Evolutionary conservation across 495 filamentous ascomycete species (phyloP), one percentile per base, ranked within the genome.

Genomic region (Penicillium psychrofluorescens): DNA sequence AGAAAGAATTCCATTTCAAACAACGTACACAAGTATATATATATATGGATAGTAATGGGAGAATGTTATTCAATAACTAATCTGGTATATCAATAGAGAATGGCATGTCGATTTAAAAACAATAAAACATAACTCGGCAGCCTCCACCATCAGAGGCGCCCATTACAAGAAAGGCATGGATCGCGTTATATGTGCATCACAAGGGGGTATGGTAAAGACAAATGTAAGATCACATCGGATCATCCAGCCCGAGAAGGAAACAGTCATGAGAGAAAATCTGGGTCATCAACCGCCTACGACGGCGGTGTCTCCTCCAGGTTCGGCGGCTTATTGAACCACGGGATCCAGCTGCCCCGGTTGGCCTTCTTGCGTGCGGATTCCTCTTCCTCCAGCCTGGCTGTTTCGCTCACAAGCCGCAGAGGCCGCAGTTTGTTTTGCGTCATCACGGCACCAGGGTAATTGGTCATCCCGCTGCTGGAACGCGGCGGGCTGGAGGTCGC

Each of bases 401-500:
- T 62, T 45, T 75, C 75, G 41, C 67, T 68, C 29, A 98, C 92
- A 9, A 98, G 74, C 34, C 91, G 73, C 56, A 98, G 66, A 1
- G 92, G 92, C 29, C 92, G 76, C 39, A 94, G 75, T 55, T 88
- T 88, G 50, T 81, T 90, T 62, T 86, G 81, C 33, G 81, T 78
- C 65, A 84, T 81, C 13, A 81, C 75, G 7, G 74, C 75, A 13
- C 77, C 59, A 41, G 70, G 76, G 29, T 75, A 74, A 43, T 74
- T 76, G 45, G 68, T 74, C 61, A 68, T 56, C 33, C 80, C 67
- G 40, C 75, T 75, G 53, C 72, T 73, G 42, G 76, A 74, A 38
- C 73, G 72, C 12, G 79, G 73, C 13, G 78, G 74, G 50, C 72
- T 80, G 27, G 71, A 74, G 11, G 74, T 71, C 7, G 73, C 75